phyloP scores from a whole-genome alignment of 805 yeast species.

The Cyberlindnera euphorbiae region DNA sequence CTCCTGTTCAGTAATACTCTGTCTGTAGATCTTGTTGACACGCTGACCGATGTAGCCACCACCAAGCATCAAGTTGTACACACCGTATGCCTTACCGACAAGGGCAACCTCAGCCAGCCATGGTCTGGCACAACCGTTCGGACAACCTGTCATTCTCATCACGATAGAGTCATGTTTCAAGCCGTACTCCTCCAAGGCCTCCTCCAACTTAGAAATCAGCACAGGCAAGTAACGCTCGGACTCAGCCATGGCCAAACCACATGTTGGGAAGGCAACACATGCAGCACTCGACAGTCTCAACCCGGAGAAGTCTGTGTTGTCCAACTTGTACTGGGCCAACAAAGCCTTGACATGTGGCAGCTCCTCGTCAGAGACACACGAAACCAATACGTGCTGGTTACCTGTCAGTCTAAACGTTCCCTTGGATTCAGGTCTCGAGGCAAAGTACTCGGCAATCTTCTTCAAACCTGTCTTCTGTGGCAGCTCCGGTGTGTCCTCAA shows the following conservation, averaged over 20 bases:
- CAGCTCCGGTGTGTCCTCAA: constrained; percentile 84
- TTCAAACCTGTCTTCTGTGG: constrained; percentile 87
- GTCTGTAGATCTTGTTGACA: constrained; percentile 81
- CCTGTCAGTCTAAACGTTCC: constrained; percentile 94
- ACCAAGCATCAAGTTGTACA: constrained; percentile 90
- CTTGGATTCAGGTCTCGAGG: constrained; percentile 39
- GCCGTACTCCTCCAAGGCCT: constrained; percentile 85
- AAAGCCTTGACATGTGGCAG: constrained; percentile 56
- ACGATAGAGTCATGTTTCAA: constrained; percentile 91
- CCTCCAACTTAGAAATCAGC: constrained; percentile 75
- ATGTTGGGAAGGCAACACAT: constrained; percentile 97
- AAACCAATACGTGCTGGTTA: constrained; percentile 85
- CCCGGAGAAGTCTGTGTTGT: constrained; percentile 77
- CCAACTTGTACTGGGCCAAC: constrained; percentile 71
- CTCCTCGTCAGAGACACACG: constrained; percentile 67
- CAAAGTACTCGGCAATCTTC: constrained; percentile 69
- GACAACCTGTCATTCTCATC: constrained; percentile 99
- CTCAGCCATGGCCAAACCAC: constrained; percentile 99
- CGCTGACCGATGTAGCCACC: constrained; percentile 95
- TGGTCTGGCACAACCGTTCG: constrained; percentile 97
- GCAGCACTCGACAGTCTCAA: constrained; percentile 89
- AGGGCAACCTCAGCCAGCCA: constrained; percentile 96
- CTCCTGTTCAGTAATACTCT: constrained; percentile 88
- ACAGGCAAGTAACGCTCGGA: constrained; percentile 86
- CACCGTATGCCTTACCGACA: constrained; percentile 92